Conservation (phyloP, 768 basidiomycete species). For the Scleroderma bovista region DNA sequence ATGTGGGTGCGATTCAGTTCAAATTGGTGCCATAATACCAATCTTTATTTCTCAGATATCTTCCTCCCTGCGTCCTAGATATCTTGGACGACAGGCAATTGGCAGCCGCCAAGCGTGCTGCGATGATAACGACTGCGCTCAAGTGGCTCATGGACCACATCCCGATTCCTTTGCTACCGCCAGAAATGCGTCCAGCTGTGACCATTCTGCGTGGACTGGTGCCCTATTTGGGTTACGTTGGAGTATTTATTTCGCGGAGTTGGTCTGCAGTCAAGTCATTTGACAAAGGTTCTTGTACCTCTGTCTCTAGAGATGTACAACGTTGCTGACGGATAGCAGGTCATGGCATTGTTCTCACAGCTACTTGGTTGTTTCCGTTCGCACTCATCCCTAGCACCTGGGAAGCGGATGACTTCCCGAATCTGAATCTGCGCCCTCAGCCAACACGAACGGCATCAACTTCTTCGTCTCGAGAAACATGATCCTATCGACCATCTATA, state of each 20-base stretch:
- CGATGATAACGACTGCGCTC: slow-evolving; percentile 68
- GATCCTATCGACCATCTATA: not conserved
- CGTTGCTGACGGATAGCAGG: slow-evolving; percentile 35
- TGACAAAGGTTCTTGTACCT: slow-evolving; percentile 51
- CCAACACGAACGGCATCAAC: not conserved
- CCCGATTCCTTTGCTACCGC: slow-evolving; percentile 55
- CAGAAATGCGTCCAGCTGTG: slow-evolving; percentile 52
- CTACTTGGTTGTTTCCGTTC: slow-evolving; percentile 78
- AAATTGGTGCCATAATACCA: slow-evolving; percentile 1
- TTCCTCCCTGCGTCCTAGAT: slow-evolving; percentile 71
- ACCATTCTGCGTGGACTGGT: slow-evolving; percentile 52
- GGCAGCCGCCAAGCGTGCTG: slow-evolving; percentile 67
- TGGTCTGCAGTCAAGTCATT: slow-evolving; percentile 64
- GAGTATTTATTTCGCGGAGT: slow-evolving; percentile 73
- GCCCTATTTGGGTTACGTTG: slow-evolving; percentile 66
- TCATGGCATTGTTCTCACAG: slow-evolving; percentile 73
- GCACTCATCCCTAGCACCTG: slow-evolving; percentile 71
- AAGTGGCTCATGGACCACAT: slow-evolving; percentile 62
- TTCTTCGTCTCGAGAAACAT: not conserved
- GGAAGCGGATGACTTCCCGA: slow-evolving; percentile 38
- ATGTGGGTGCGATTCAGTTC: slow-evolving; percentile 42
- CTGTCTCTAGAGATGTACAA: slow-evolving; percentile 1
- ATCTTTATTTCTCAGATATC: slow-evolving; percentile 42
- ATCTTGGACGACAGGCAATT: slow-evolving; percentile 57
- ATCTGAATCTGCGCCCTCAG: slow-evolving; percentile 26